Conservation (phyloP, 179 eudicot species). For the Vitellaria paradoxa region DNA sequence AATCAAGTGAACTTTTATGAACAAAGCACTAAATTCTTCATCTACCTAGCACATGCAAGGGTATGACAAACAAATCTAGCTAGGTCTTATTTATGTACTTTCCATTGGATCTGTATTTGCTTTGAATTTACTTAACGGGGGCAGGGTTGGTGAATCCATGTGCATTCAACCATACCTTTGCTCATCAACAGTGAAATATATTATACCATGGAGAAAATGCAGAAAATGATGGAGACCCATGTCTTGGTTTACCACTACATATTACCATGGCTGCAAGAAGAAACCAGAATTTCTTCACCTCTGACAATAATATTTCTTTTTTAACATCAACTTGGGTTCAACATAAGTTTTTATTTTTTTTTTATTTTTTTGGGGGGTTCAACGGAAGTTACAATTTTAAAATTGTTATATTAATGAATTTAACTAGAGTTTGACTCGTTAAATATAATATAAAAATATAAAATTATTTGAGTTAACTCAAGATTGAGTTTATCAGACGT, state of each 20-base stretch:
- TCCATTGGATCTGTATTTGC: neutral
- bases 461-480: too few relatives aligned
- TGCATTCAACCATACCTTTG: neutral
- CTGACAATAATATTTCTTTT: too few relatives aligned
- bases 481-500: too few relatives aligned
- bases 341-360: too few relatives aligned
- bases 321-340: too few relatives aligned
- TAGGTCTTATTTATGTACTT: neutral
- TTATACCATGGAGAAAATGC: neutral
- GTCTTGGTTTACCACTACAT: neutral
- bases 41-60: constrained; percentile 19
- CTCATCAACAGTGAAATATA: neutral
- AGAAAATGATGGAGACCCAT: neutral
- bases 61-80: neutral
- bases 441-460: too few relatives aligned
- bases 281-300: too few relatives aligned
- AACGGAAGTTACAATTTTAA: too few relatives aligned
- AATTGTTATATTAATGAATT: too few relatives aligned
- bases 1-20: neutral
- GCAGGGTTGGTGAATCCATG: constrained; percentile 3
- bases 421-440: too few relatives aligned
- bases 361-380: too few relatives aligned
- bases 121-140: neutral
- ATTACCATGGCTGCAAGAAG: too few relatives aligned
- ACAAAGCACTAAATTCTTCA: constrained; percentile 17